Base-by-base conservation (phyloP, 768 basidiomycete genomes). In the Pulveroboletus sp. region DNA sequence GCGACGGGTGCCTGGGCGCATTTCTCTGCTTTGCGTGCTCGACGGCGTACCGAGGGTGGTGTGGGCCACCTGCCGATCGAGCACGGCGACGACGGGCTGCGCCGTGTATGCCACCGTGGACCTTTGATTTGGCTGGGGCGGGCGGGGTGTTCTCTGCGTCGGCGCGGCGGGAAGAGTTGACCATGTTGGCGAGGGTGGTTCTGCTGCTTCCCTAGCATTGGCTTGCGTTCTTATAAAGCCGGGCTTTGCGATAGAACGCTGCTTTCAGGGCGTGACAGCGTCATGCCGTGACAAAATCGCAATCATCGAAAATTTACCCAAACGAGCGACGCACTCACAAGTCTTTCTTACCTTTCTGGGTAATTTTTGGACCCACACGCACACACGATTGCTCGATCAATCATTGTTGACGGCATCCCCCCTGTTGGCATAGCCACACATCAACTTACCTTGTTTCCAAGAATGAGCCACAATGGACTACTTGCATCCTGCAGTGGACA, bases 31-130 rank as follows among this genome's bases (percentile, higher is more conserved):
- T 77, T 17, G 77, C 73, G 13, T 73, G 71, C 30, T 68, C 67
- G 23, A 71, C 59, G 1, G 62, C 63, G 45, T 71, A 69, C 46
- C 69, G 70, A 10, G 71, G 55, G 22, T 63, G 63, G 24, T 62
- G 54, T 2, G 62, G 47, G 10, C 60, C 61, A 6, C 67, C 67
- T 6, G 61, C 60, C 6, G 57, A 53, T 31, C 71, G 71, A 16
- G 63, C 65, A n/a, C 76, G 71, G 27, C 76, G 71, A 11, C 75
- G 72, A 43, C 67, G 71, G 14, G 70, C 59, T 0, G 69, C 66
- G 1, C 55, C 68, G 20, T 69, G 65, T 5, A 68, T 68, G 30
- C 66, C 66, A 10, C 55, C 62, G 1, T 50, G 66, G 5, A 63
- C 58, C 19, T 60, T 65, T 20, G 43, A 35, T 31, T 55, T 59